Conservation (phyloP, 805 yeast genomes). For the Lachancea sp. region DNA sequence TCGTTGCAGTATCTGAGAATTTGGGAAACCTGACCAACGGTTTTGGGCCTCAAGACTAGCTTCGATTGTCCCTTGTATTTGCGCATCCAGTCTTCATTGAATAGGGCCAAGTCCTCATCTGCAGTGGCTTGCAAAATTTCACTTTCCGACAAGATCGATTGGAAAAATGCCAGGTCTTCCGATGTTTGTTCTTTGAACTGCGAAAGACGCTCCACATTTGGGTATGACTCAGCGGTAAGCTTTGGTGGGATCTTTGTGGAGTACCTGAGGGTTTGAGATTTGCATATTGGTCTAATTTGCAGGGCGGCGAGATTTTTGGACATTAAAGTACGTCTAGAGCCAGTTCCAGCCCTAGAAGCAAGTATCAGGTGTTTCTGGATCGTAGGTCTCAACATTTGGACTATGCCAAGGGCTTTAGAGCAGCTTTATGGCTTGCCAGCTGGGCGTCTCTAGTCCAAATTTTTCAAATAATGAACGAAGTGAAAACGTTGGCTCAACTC, state of each 20-base stretch:
- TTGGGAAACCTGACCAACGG: slow-evolving; percentile 67
- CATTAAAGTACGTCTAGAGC: neutral
- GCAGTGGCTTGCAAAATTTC: slow-evolving; percentile 43
- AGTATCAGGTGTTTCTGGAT: neutral
- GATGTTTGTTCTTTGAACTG: slow-evolving; percentile 46
- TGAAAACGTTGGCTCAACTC: too few species aligned
- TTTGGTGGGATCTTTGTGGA: slow-evolving; percentile 23
- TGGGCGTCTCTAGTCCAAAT: neutral
- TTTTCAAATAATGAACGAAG: slow-evolving; percentile 1
- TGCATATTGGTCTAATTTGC: neutral
- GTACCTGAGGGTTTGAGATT: slow-evolving; percentile 4
- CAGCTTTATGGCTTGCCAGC: neutral
- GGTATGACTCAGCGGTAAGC: slow-evolving; percentile 67
- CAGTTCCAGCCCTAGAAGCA: slow-evolving; percentile 1
- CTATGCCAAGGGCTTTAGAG: neutral
- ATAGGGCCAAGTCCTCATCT: slow-evolving; percentile 57
- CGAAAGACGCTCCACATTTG: slow-evolving; percentile 46
- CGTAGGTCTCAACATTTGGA: slow-evolving; percentile 3
- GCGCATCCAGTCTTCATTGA: slow-evolving; percentile 91
- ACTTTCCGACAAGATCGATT: slow-evolving; percentile 47
- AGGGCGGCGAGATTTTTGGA: neutral
- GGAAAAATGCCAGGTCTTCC: slow-evolving; percentile 57
- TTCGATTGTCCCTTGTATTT: slow-evolving; percentile 85
- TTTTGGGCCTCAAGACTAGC: slow-evolving; percentile 75
- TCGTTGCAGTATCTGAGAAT: slow-evolving; percentile 79